Conservation (phyloP, 179 eudicot species). For the Gypsophila paniculata region DNA sequence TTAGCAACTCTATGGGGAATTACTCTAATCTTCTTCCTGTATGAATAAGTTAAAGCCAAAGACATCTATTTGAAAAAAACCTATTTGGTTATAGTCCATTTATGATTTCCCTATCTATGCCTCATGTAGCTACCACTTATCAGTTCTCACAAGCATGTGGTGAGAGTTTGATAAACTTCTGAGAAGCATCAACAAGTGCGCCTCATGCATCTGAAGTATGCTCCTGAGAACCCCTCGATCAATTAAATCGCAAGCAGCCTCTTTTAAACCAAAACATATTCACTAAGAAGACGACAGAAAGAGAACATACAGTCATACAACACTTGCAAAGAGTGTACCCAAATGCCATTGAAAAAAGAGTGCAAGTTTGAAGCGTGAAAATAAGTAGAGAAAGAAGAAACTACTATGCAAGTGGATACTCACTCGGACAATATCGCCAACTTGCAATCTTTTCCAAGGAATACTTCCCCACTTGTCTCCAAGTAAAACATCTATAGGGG, state of each 20-base stretch:
- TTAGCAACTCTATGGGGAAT: too few relatives aligned
- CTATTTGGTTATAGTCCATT: too few relatives aligned
- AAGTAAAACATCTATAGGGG: conserved; percentile 63
- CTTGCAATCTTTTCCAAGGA: conserved; percentile 89
- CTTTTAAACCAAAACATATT: background rate
- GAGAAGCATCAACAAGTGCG: background rate
- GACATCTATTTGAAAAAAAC: too few relatives aligned
- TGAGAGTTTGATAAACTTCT: background rate
- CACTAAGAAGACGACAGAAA: background rate
- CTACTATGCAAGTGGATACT: too few relatives aligned
- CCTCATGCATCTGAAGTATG: background rate
- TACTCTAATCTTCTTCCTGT: too few relatives aligned
- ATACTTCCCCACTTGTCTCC: conserved; percentile 57
- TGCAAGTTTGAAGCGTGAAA: background rate
- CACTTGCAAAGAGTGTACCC: background rate
- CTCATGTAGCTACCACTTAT: too few relatives aligned
- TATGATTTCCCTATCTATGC: too few relatives aligned
- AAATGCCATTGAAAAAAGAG: background rate
- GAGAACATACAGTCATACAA: conserved; percentile 12
- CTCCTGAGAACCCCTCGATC: background rate
- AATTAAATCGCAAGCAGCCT: background rate
- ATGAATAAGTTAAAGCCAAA: too few relatives aligned
- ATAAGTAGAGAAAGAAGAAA: background rate
- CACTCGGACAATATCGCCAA: conserved; percentile 85
- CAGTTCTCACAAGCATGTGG: too few relatives aligned